These are phyloP conservation scores for Taphrina populina DNA, from an alignment of 1,139 yeast genomes.

Conservation along the genomic window DNA sequence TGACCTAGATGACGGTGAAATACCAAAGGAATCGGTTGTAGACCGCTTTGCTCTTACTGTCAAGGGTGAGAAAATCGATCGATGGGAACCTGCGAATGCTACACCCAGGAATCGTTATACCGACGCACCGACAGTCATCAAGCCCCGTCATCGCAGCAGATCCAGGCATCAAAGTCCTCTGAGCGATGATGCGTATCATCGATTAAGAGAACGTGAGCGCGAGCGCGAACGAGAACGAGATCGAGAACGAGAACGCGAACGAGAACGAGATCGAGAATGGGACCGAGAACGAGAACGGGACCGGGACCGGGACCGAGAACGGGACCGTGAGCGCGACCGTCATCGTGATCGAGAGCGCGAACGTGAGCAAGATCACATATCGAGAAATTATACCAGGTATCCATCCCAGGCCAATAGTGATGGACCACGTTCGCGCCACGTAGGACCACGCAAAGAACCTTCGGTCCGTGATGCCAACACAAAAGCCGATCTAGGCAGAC, in stretches of 20 bases:
- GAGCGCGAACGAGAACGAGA: too few species aligned
- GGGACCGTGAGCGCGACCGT: too few species aligned
- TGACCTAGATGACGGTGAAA: slow-evolving; percentile 23
- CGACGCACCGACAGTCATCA: background rate
- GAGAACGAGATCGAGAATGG: too few species aligned
- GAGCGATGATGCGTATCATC: background rate
- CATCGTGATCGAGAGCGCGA: too few species aligned
- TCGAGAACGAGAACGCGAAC: too few species aligned
- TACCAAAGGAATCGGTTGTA: background rate
- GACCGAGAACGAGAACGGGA: too few species aligned
- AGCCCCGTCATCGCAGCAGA: background rate
- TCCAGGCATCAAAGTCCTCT: background rate
- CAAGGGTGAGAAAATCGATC: background rate
- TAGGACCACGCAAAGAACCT: slow-evolving; percentile 13
- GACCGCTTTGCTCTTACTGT: background rate
- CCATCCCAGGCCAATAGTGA: background rate
- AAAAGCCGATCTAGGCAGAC: slow-evolving; percentile 16
- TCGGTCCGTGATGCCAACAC: slow-evolving; percentile 30
- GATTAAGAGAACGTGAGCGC: background rate
- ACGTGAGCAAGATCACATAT: too few species aligned
- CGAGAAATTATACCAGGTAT: background rate
- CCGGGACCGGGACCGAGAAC: too few species aligned
- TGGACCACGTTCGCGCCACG: background rate
- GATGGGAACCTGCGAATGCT: background rate
- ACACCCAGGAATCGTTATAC: background rate